Base-by-base conservation (phyloP, 2,329 filamentous ascomycete genomes). In the Xylariomycetidae sp. region DNA sequence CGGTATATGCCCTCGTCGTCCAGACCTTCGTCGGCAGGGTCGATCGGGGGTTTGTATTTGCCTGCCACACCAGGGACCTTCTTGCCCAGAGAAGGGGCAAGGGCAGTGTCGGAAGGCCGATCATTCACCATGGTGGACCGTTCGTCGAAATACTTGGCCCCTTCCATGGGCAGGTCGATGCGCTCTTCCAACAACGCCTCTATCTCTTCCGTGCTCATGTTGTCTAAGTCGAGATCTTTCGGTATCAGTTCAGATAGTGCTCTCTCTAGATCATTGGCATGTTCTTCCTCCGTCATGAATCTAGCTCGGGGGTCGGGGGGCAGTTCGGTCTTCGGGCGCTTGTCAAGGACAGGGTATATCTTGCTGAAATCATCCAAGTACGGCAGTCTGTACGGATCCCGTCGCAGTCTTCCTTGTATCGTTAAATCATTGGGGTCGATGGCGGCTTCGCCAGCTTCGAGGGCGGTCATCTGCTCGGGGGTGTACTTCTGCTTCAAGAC, bases 331-430 rank as follows among this genome's bases (percentile, higher is more conserved):
- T 63, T 69, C 47, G 63, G 74, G 58, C 67, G 77, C 56, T 82
- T 75, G 65, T 97, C 90, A 40, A 92, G 74, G 31, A 86, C 70
- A 33, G 88, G 86, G 53, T 87, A 77, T 43, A 90, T 73, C 37
- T 74, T 74, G 39, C 83, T 77, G 53, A 95, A 84, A 59, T 94
- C 87, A 57, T 96, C 88, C 35, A 90, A 64, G 59, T 94, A 92
- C 41, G 77, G 69, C 31, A 89, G 66, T 33, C 70, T 69, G 69
- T 86, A 85, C 7, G 80, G 73, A 56, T 94, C 88, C 34, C 67
- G 72, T 41, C 88, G 80, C 48, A 85, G 61, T 27, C 77, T 72
- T 45, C 82, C 85, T 63, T 92, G 84, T 20, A 77, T 69, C 26
- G 82, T 70, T 55, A 96, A 57, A 60, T 97, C 87, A 45, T 79